Conservation (phyloP, 1,284 basidiomycete species). For the Cutaneotrichosporon sp. region DNA sequence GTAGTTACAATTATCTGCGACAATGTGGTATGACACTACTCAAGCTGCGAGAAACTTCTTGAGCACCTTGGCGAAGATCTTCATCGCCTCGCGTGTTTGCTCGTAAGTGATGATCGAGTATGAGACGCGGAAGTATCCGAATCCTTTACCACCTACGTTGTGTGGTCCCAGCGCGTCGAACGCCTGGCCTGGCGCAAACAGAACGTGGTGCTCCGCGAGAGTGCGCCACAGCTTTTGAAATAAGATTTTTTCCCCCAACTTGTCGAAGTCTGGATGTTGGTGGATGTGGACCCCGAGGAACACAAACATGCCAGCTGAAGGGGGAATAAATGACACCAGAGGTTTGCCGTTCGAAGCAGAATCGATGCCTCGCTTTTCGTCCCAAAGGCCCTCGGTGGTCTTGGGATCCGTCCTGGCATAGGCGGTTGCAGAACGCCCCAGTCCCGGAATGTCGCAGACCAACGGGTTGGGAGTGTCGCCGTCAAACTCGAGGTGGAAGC, state of each 20-base stretch:
- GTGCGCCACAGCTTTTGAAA: slow-evolving; percentile 40
- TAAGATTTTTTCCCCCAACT: slow-evolving; percentile 29
- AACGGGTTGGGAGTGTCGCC: slow-evolving; percentile 13
- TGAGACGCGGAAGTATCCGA: slow-evolving; percentile 47
- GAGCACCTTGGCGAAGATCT: slow-evolving; percentile 41
- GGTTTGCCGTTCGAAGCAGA: slow-evolving; percentile 19
- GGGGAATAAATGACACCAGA: slow-evolving; percentile 65
- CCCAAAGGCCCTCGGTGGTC: slow-evolving; percentile 17
- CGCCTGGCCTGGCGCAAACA: slow-evolving; percentile 45
- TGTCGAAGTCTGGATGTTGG: slow-evolving; percentile 55
- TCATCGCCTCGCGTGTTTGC: slow-evolving; percentile 33
- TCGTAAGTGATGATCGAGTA: slow-evolving; percentile 46
- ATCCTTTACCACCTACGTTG: slow-evolving; percentile 39
- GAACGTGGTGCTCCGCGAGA: slow-evolving; percentile 44
- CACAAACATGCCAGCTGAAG: slow-evolving; percentile 53
- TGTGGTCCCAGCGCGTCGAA: slow-evolving; percentile 42
- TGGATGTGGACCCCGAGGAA: slow-evolving; percentile 64
- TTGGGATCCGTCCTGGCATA: slow-evolving; percentile 18
- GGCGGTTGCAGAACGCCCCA: slow-evolving; percentile 15
- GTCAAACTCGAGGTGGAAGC: slow-evolving; percentile 46
- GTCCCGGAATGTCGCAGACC: slow-evolving; percentile 19
- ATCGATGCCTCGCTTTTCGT: slow-evolving; percentile 51
- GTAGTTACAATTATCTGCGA: too few species aligned
- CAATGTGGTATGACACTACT: too few species aligned
- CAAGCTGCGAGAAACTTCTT: slow-evolving; percentile 32